These are phyloP conservation scores for Solanum tarapatanum DNA, from an alignment of 257 asterid genomes.

Conservation along the genomic window DNA sequence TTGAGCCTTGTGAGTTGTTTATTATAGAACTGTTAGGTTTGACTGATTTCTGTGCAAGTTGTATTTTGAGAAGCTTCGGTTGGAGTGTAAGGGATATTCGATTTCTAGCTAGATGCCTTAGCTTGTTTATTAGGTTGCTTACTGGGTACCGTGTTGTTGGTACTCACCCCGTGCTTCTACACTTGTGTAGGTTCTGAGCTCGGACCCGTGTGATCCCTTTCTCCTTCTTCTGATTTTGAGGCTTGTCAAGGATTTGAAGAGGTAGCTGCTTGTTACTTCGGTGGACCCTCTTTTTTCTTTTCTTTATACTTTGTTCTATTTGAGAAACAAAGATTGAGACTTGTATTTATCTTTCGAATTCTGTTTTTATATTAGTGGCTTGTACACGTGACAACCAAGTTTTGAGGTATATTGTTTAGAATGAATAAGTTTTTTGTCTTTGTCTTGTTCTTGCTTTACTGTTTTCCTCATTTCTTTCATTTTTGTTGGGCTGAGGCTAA, in stretches of 20 bases:
- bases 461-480: neutral
- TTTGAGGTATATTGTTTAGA: neutral
- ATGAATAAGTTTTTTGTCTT: neutral
- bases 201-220: neutral
- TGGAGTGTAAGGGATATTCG: neutral
- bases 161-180: neutral
- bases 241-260: neutral
- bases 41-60: neutral
- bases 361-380: neutral
- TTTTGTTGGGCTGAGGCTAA: neutral
- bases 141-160: neutral
- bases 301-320: neutral
- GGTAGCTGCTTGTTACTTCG: neutral
- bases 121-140: neutral
- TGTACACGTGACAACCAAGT: neutral
- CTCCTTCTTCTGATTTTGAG: neutral
- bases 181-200: neutral
- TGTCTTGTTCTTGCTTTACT: neutral
- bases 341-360: neutral
- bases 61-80: neutral
- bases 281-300: neutral
- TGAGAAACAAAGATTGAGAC: neutral
- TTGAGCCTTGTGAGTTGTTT: neutral
- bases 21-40: neutral
- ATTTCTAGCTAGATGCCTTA: neutral